Evolutionary conservation across 805 yeast species (phyloP).

Genomic region (Priceomyces carsonii): DNA sequence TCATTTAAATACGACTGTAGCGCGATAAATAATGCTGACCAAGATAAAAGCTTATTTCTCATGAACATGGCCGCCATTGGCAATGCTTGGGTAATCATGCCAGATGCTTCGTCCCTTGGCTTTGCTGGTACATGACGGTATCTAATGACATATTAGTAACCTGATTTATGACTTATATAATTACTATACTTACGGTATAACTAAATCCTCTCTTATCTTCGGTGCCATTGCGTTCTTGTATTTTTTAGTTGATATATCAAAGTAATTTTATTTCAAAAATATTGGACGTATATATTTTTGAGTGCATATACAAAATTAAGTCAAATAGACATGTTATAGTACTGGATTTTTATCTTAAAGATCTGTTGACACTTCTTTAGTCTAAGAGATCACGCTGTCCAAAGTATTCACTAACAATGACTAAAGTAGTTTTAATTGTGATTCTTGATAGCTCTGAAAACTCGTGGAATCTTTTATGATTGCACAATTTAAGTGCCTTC

Average conservation of each 20-base stretch:
- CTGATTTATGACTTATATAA: neutral
- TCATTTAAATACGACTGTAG: slow-evolving; percentile 49
- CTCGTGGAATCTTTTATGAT: slow-evolving; percentile 8
- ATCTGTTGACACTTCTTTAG: no score
- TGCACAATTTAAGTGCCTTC: slow-evolving; percentile 34
- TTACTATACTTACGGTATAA: slow-evolving; percentile 29
- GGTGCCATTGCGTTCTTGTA: slow-evolving; percentile 24
- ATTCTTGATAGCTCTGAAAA: slow-evolving; percentile 15
- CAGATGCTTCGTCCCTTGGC: slow-evolving; percentile 45
- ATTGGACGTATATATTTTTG: no score
- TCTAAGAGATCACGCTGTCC: slow-evolving; percentile 36
- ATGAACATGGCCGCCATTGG: slow-evolving; percentile 73
- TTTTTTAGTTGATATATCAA: no score
- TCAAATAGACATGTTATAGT: no score
- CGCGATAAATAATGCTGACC: slow-evolving; percentile 56
- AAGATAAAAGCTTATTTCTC: slow-evolving; percentile 55
- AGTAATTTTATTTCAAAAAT: no score
- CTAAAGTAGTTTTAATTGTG: slow-evolving; percentile 32
- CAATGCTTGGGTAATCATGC: slow-evolving; percentile 54
- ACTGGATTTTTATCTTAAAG: no score
- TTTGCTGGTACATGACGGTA: slow-evolving; percentile 52
- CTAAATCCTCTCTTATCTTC: slow-evolving; percentile 33
- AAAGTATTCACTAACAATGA: slow-evolving; percentile 32
- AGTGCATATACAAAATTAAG: no score
- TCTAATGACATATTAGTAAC: slow-evolving; percentile 19